Evolutionary conservation across 495 filamentous ascomycete species (phyloP), one percentile per base, ranked within the genome.

Genomic region (Neurospora sp.): DNA sequence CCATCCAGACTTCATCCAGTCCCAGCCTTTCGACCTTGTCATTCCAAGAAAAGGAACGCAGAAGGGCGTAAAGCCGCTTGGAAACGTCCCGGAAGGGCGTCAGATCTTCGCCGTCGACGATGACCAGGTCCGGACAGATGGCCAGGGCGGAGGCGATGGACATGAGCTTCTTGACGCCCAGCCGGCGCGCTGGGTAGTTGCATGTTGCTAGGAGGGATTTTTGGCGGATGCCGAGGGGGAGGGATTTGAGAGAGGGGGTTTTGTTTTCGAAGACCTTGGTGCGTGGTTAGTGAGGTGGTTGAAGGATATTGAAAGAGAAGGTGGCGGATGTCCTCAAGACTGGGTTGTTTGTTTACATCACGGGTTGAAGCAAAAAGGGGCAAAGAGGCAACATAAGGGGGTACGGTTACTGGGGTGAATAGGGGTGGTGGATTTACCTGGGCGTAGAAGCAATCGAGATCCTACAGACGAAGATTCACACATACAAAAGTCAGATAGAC

Each of bases 371-470:
- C 1, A 12, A 59, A 31, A 31, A 23, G 46, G 46, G 44, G 44
- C 44, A 48, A 2, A 11, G n/a, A 20, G 42, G 18, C 42, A 42
- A 42, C 40, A 18, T 1, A 42, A 31, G 31, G 39, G 16, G 18
- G 18, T 27, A 59, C 48, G 20, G 20, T 59, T 59, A 20, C 48
- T 20, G 40, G 69, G 14, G 38, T n/a, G 42, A 69, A n/a, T 31
- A 10, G 48, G 8, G 2, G 27, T 9, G 20, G 23, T n/a, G 39
- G 31, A 35, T 39, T 8, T 77, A 95, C 94, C 54, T 92, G 91
- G 40, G 94, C 94, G 79, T 98, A 98, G 85, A 97, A 97, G 81
- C 93, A 96, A 83, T 97, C 93, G 84, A 96, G 92, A 82, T 94
- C 92, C 92, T 94, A 70, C 11, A 40, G 39, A 37, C 37, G 14